Conservation (phyloP, 169 alveolate genomes). For the Plasmodium gaboni region DNA sequence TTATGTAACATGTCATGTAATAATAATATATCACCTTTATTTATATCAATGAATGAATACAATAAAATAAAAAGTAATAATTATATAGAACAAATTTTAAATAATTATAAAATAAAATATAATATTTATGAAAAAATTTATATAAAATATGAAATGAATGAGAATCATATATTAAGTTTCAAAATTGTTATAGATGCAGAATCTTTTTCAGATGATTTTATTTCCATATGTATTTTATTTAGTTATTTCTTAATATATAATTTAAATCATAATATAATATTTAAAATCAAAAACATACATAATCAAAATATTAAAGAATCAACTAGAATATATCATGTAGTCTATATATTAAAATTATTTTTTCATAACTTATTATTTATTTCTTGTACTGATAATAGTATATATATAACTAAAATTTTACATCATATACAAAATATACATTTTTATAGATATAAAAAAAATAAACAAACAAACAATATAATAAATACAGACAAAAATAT, state of each 20-base stretch:
- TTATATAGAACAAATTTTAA: too few species aligned
- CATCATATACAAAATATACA: conserved; percentile 16
- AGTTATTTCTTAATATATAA: conserved; percentile 1
- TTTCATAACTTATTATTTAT: conserved; percentile 33
- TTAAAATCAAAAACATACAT: conserved; percentile 35
- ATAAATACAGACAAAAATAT: background rate
- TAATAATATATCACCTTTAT: too few species aligned
- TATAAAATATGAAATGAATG: background rate
- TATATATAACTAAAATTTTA: background rate
- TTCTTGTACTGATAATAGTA: conserved; percentile 9
- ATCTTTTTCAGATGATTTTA: conserved; percentile 41
- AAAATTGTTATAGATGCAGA: conserved; percentile 52
- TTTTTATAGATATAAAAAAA: background rate
- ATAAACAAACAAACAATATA: background rate
- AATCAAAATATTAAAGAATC: conserved; percentile 49
- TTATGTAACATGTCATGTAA: background rate
- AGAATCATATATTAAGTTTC: background rate
- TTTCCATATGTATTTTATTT: conserved; percentile 35
- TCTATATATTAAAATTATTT: conserved; percentile 10
- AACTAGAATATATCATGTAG: conserved; percentile 11
- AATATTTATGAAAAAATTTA: conserved; percentile 12
- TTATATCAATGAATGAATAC: too few species aligned
- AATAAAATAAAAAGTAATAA: too few species aligned
- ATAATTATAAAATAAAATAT: conserved; percentile 2
- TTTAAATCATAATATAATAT: conserved; percentile 1